Evolutionary conservation across 805 yeast genomes (phyloP).

Genomic region (Lachancea fermentati): DNA sequence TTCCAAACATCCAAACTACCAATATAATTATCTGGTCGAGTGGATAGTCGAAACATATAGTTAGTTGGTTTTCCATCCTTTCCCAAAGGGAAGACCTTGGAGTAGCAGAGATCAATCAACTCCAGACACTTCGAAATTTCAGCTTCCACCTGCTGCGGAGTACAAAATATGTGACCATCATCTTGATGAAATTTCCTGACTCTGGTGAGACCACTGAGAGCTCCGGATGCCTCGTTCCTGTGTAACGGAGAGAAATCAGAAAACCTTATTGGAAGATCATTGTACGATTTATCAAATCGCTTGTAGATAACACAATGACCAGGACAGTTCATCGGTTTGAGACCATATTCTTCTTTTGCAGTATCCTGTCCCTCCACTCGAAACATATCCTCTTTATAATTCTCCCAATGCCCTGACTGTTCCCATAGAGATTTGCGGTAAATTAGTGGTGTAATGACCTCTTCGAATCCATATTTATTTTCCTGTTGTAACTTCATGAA

Average conservation of each 20-base stretch:
- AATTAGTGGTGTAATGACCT: constrained; percentile 87
- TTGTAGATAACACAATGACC: constrained; percentile 87
- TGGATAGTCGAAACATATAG: constrained; percentile 67
- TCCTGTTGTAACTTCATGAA: constrained; percentile 79
- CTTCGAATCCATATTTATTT: constrained; percentile 74
- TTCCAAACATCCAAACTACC: constrained; percentile 81
- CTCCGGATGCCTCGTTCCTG: constrained; percentile 92
- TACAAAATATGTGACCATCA: constrained; percentile 95
- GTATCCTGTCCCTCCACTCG: constrained; percentile 56
- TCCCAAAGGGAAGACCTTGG: constrained; percentile 43
- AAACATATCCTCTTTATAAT: constrained; percentile 93
- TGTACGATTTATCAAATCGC: constrained; percentile 69
- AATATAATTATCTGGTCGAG: constrained; percentile 78
- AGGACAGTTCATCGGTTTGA: constrained; percentile 95
- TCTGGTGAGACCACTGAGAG: constrained; percentile 85
- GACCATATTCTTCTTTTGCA: constrained; percentile 53
- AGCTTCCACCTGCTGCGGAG: constrained; percentile 60
- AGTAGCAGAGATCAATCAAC: constrained; percentile 70
- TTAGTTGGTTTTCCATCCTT: constrained; percentile 29
- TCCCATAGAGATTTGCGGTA: constrained; percentile 83
- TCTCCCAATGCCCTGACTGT: constrained; percentile 92
- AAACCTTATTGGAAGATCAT: constrained; percentile 78
- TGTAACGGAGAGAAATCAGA: constrained; percentile 91
- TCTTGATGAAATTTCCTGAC: constrained; percentile 96
- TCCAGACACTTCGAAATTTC: constrained; percentile 72